A percentile compares a stretch with the other conserved stretches of the same genome.
phyloP scores from a whole-genome alignment of 768 basidiomycete species.

The Serendipita sp. region DNA sequence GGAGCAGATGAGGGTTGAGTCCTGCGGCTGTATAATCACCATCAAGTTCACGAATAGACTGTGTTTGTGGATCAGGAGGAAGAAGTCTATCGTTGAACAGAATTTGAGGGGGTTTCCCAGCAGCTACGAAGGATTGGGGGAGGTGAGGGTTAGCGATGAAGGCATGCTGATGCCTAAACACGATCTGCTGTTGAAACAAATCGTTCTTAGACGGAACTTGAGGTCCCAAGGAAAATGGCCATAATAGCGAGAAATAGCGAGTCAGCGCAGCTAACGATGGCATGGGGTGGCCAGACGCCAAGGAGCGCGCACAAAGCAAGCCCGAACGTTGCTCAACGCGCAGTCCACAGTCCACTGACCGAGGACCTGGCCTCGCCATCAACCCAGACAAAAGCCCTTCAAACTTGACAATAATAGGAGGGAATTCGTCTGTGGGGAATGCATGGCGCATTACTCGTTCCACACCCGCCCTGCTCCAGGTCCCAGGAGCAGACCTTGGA shows the following conservation, averaged over 20 bases:
- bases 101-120: neutral
- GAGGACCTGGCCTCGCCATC: neutral
- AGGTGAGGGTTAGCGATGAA: neutral
- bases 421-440: neutral
- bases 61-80: neutral
- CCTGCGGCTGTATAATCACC: neutral
- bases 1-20: neutral
- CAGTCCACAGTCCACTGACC: neutral
- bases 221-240: neutral
- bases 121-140: neutral
- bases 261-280: neutral
- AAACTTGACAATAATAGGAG: neutral
- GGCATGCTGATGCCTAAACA: neutral
- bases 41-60: neutral
- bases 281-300: neutral
- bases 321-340: neutral
- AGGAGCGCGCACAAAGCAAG: too few species aligned
- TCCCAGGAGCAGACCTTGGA: constrained; percentile 1
- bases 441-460: constrained; percentile 2
- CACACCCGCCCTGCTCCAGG: neutral
- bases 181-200: neutral
- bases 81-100: constrained; percentile 1
- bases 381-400: neutral
- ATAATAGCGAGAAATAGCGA: neutral
- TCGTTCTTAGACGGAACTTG: neutral